Conservation (phyloP, 768 basidiomycete species). For the Tulasnella sp. region DNA sequence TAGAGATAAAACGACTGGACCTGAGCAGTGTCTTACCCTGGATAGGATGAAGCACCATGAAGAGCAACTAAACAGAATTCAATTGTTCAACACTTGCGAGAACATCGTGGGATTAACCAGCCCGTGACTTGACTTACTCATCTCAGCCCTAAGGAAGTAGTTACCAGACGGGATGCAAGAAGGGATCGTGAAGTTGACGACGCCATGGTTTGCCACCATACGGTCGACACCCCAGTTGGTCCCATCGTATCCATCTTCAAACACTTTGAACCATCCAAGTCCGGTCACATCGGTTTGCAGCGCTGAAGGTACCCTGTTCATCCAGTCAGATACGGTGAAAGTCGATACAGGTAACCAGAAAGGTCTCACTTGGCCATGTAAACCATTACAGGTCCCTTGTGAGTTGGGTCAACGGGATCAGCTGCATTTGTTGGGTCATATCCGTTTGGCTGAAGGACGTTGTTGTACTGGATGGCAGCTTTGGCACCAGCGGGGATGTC, state of each 20-base stretch:
- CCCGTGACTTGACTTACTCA: conserved; percentile 37
- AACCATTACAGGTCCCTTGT: conserved; percentile 58
- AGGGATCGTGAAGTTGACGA: conserved; percentile 55
- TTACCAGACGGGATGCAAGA: conserved; percentile 52
- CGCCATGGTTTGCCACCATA: conserved; percentile 55
- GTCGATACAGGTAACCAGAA: neutral
- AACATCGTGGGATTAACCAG: neutral
- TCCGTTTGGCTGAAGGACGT: conserved; percentile 53
- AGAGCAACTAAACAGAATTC: conserved; percentile 15
- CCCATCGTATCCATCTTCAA: conserved; percentile 44
- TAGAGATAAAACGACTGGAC: neutral
- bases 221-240: conserved; percentile 54
- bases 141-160: conserved; percentile 56
- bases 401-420: conserved; percentile 45
- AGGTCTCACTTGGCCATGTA: conserved; percentile 50
- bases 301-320: conserved; percentile 48
- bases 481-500: conserved; percentile 56
- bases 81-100: neutral
- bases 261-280: conserved; percentile 58
- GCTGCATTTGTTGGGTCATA: conserved; percentile 48
- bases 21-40: neutral
- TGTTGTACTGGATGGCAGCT: conserved; percentile 60
- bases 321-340: neutral
- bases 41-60: conserved; percentile 29
- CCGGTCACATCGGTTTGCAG: conserved; percentile 54